Evolutionary conservation across 768 basidiomycete species (phyloP).

Genomic region (Tulasnella sp.): DNA sequence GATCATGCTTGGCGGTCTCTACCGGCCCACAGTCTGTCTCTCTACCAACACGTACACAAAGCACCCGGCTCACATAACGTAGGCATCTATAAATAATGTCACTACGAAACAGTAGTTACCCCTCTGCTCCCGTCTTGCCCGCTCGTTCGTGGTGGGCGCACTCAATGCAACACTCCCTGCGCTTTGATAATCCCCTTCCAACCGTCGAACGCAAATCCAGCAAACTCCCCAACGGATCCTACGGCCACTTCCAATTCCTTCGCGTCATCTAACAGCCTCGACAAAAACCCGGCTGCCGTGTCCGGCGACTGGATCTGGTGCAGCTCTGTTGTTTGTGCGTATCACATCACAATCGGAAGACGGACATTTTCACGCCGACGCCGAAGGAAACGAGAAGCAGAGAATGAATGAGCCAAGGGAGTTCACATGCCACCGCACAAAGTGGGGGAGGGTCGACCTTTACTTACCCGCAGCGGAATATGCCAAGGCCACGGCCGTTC

Average conservation of each 20-base stretch:
- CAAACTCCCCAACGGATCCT: constrained; percentile 54
- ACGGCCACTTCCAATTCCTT: constrained; percentile 47
- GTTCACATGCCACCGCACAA: not conserved
- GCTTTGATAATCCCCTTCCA: constrained; percentile 72
- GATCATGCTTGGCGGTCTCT: not conserved
- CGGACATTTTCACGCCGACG: not conserved
- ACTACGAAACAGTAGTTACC: not conserved
- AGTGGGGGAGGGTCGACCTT: not conserved
- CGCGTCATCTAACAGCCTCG: constrained; percentile 55
- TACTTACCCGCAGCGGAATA: constrained; percentile 66
- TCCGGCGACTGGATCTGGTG: constrained; percentile 76
- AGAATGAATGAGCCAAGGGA: not conserved
- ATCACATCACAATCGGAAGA: not conserved
- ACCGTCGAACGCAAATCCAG: constrained; percentile 60
- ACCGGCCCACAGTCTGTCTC: not conserved
- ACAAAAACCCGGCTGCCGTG: constrained; percentile 64
- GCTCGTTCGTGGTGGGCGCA: not conserved
- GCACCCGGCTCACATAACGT: not conserved
- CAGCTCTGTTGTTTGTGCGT: no score
- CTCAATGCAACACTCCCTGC: constrained; percentile 45
- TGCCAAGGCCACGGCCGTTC: constrained; percentile 61
- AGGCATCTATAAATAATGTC: not conserved
- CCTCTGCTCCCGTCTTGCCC: not conserved
- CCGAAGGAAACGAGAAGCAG: not conserved
- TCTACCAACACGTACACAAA: not conserved